phyloP scores from a whole-genome alignment of 1,284 basidiomycete genomes.

The Puccinia coronata region DNA sequence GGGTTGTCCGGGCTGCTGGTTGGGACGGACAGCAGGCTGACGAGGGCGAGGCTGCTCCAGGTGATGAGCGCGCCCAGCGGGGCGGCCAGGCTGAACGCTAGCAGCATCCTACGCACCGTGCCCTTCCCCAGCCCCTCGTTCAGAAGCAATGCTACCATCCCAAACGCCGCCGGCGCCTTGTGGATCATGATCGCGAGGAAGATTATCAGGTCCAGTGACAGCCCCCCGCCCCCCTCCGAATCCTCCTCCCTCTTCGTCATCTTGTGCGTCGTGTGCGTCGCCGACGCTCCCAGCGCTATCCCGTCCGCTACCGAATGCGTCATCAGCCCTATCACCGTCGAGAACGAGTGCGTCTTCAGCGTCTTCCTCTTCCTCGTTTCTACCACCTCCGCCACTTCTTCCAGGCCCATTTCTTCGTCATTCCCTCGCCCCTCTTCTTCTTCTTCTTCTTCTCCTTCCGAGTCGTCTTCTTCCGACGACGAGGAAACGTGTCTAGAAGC shows the following conservation, averaged over 20 bases:
- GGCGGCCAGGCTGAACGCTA: slow-evolving; percentile 77
- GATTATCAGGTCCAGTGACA: slow-evolving; percentile 71
- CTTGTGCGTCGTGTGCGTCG: slow-evolving; percentile 54
- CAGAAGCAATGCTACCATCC: slow-evolving; percentile 52
- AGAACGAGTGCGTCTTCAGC: slow-evolving; percentile 62
- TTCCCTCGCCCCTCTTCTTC: too few species aligned
- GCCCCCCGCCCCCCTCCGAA: not conserved
- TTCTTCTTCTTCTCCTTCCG: not conserved
- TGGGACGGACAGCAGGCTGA: not conserved
- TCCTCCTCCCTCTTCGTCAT: too few species aligned
- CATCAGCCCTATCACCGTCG: slow-evolving; percentile 78
- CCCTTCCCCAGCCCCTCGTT: slow-evolving; percentile 63
- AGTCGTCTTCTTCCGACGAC: not conserved
- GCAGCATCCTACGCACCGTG: slow-evolving; percentile 72
- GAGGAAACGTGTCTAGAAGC: too few species aligned
- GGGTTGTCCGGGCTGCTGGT: not conserved
- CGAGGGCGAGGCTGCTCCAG: slow-evolving; percentile 68
- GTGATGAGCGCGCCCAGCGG: slow-evolving; percentile 72
- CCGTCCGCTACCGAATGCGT: slow-evolving; percentile 87
- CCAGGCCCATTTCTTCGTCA: too few species aligned
- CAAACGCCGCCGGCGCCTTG: slow-evolving; percentile 63
- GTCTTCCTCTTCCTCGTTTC: too few species aligned
- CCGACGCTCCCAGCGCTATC: slow-evolving; percentile 75
- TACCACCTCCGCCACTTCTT: too few species aligned
- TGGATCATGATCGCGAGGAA: slow-evolving; percentile 85